Evolutionary conservation across 1,139 yeast genomes (phyloP).

Genomic region (Yamadazyma friedrichii): DNA sequence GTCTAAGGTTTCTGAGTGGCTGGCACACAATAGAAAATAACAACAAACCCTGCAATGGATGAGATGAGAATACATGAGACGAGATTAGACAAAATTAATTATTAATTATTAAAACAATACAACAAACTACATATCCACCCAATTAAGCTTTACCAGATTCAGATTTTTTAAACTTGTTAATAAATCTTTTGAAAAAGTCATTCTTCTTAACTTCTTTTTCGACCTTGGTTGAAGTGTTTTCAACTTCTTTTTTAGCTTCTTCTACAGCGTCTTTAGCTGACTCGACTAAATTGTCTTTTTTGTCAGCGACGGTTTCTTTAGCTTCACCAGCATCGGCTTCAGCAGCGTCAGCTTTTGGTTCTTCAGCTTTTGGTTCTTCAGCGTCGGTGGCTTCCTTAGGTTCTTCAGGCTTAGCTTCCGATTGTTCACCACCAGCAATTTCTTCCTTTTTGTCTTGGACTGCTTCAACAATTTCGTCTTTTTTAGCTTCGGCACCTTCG

Average conservation of each 20-base stretch:
- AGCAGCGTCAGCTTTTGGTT: constrained; percentile 5
- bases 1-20: too few relatives aligned
- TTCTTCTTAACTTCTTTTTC: constrained; percentile 45
- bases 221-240: constrained; percentile 25
- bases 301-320: constrained; percentile 14
- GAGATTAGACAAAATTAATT: not conserved
- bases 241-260: constrained; percentile 31
- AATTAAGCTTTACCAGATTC: constrained; percentile 31
- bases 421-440: constrained; percentile 4
- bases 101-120: constrained; percentile 5
- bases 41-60: not conserved
- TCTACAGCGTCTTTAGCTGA: constrained; percentile 17
- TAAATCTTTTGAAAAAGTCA: constrained; percentile 49
- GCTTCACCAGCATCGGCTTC: constrained; percentile 18
- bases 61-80: not conserved
- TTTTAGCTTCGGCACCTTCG: constrained; percentile 15
- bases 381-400: constrained; percentile 14
- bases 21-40: too few relatives aligned
- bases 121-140: not conserved
- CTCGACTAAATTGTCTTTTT: constrained; percentile 14
- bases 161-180: constrained; percentile 48
- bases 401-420: constrained; percentile 18
- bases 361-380: constrained; percentile 8
- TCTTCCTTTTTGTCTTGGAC: constrained; percentile 9
- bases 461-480: constrained; percentile 12